A percentile compares a stretch with the other conserved stretches of the same genome.
Evolutionary conservation across 495 filamentous ascomycete species (phyloP).

Genomic region (Apodospora peruviana): DNA sequence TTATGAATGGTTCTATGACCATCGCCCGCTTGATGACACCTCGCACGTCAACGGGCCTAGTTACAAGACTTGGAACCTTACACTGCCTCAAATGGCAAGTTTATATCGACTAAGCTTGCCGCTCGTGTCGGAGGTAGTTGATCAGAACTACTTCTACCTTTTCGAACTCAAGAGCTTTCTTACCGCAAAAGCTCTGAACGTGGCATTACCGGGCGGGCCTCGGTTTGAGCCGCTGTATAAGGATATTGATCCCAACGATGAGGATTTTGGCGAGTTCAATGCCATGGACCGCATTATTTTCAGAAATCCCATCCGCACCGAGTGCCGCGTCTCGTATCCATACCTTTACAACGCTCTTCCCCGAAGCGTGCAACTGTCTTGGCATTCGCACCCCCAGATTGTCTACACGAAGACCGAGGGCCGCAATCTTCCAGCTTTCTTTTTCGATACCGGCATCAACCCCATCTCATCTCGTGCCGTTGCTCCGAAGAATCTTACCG

Average conservation of each 20-base stretch:
- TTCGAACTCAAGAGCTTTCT: conserved; percentile 94
- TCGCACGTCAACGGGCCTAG: conserved; percentile 93
- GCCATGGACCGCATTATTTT: conserved; percentile 99
- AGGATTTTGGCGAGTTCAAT: conserved; percentile 99
- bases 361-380: conserved; percentile 85
- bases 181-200: conserved; percentile 95
- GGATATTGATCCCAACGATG: conserved; percentile 97
- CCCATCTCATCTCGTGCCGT: conserved; percentile 95
- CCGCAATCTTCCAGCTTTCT: conserved; percentile 86
- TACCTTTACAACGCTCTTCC: conserved; percentile 96
- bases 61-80: conserved; percentile 94
- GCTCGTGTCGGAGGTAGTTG: conserved; percentile 84
- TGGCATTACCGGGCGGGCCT: conserved; percentile 93
- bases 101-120: conserved; percentile 89
- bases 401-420: conserved; percentile 89
- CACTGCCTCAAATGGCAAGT: conserved; percentile 92
- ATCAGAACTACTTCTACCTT: conserved; percentile 97
- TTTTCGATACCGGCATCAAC: conserved; percentile 96
- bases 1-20: conserved; percentile 97
- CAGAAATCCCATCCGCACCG: conserved; percentile 88
- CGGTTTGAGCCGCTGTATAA: conserved; percentile 98
- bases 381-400: conserved; percentile 90
- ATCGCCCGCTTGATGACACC: conserved; percentile 85
- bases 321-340: conserved; percentile 91
- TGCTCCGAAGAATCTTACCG: conserved; percentile 86